phyloP scores from a whole-genome alignment of 108 stramenopile genomes.

The Nitzschia sp. region DNA sequence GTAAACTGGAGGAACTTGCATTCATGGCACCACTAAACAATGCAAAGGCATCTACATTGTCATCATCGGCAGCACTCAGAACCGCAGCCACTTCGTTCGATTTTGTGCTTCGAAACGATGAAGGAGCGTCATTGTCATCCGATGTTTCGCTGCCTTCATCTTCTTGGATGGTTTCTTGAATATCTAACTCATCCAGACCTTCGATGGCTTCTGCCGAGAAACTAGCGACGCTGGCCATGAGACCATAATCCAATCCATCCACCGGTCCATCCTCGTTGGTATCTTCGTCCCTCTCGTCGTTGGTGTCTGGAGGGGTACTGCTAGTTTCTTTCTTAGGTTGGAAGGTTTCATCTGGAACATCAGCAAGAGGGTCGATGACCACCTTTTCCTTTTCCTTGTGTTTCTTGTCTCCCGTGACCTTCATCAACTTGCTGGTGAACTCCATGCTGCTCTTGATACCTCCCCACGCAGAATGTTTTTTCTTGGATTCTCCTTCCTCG shows the following conservation, averaged over 20 bases:
- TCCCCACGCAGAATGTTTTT: not conserved
- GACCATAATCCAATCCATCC: not conserved
- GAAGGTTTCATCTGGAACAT: not conserved
- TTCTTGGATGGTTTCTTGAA: not conserved
- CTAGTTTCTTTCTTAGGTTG: not conserved
- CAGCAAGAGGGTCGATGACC: not conserved
- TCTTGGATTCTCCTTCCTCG: not conserved
- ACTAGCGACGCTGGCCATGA: conserved; percentile 3
- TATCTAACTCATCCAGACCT: not conserved
- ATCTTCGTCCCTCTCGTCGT: not conserved
- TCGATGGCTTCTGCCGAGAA: conserved; percentile 7
- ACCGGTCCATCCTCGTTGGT: not conserved
- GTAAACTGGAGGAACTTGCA: not conserved
- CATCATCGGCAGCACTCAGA: no score
- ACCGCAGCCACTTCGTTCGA: not conserved
- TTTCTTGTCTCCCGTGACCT: not conserved
- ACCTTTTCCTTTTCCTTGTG: conserved; percentile 2
- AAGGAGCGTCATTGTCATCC: not conserved
- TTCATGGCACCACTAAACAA: not conserved
- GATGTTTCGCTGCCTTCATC: not conserved
- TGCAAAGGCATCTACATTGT: not conserved
- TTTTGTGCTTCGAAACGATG: not conserved
- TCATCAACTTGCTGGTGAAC: conserved; percentile 18
- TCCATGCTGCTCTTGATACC: conserved; percentile 11
- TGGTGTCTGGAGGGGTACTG: not conserved